phyloP scores from a whole-genome alignment of 2,329 filamentous ascomycete species.

The Zasmidium cellare region DNA sequence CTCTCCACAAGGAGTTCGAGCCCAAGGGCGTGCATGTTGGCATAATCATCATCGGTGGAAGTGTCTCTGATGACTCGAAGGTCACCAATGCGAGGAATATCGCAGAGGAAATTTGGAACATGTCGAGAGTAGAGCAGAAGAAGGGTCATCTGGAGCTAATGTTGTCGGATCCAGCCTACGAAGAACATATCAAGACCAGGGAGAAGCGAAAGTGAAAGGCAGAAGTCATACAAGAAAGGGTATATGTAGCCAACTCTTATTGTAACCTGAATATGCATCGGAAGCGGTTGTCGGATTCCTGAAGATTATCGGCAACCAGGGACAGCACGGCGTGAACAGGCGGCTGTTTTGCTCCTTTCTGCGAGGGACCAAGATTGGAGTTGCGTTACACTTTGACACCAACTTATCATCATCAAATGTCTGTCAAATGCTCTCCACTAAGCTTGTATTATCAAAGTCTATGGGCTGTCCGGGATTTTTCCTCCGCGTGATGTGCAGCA shows the following conservation, averaged over 20 bases:
- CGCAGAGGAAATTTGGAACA: constrained; percentile 44
- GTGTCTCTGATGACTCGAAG: constrained; percentile 40
- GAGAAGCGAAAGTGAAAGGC: neutral
- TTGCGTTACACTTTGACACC: too few relatives aligned
- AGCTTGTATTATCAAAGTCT: too few relatives aligned
- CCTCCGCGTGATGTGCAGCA: neutral
- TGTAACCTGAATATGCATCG: too few relatives aligned
- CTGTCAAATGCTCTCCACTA: too few relatives aligned
- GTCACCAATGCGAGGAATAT: constrained; percentile 46
- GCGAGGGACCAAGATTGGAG: too few relatives aligned
- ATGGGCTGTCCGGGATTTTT: neutral
- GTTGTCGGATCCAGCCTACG: constrained; percentile 20
- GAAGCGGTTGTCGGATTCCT: too few relatives aligned
- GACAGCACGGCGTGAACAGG: too few relatives aligned
- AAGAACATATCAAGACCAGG: neutral
- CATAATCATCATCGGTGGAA: constrained; percentile 46
- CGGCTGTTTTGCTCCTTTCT: too few relatives aligned
- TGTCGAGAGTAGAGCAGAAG: constrained; percentile 40
- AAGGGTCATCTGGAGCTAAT: constrained; percentile 38
- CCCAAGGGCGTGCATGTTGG: constrained; percentile 46
- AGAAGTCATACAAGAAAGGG: too few relatives aligned
- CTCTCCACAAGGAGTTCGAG: constrained; percentile 41
- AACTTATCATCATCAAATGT: too few relatives aligned
- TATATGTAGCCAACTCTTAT: too few relatives aligned
- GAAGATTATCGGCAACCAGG: too few relatives aligned